Percentiles rank a stretch among this genome's conserved stretches.
These are phyloP conservation scores for Plasmodium adleri DNA, from an alignment of 169 alveolate genomes.

Conservation along the genomic window DNA sequence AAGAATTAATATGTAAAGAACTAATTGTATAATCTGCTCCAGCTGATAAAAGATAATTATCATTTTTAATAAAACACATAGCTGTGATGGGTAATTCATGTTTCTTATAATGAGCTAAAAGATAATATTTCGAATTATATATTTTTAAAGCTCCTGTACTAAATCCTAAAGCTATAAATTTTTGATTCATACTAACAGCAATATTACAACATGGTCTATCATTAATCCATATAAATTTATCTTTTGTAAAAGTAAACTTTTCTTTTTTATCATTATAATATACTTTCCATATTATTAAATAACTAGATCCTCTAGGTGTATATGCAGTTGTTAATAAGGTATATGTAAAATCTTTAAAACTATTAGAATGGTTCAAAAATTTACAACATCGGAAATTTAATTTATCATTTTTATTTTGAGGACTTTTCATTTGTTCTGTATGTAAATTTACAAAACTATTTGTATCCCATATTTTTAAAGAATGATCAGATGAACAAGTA, in stretches of 20 bases:
- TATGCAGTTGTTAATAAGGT: constrained; percentile 55
- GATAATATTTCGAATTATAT: constrained; percentile 41
- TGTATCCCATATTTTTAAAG: constrained; percentile 71
- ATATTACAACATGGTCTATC: constrained; percentile 74
- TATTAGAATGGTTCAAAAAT: constrained; percentile 45
- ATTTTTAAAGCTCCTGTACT: constrained; percentile 74
- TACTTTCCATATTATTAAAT: constrained; percentile 45
- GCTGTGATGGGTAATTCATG: constrained; percentile 76
- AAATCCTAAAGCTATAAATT: constrained; percentile 72
- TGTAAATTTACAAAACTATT: constrained; percentile 50
- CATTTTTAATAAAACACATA: constrained; percentile 72
- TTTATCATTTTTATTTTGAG: constrained; percentile 59
- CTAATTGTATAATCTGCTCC: constrained; percentile 77
- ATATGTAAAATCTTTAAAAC: constrained; percentile 5
- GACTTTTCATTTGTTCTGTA: constrained; percentile 54
- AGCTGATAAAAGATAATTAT: constrained; percentile 38
- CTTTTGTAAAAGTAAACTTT: constrained; percentile 21
- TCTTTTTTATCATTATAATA: constrained; percentile 58
- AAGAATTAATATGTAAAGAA: constrained; percentile 27
- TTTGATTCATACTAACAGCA: constrained; percentile 59
- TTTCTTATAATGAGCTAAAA: constrained; percentile 66
- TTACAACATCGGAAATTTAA: constrained; percentile 69
- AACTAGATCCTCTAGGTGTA: constrained; percentile 67
- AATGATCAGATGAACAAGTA: constrained; percentile 57
- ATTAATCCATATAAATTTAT: constrained; percentile 63